phyloP scores from a whole-genome alignment of 2,329 filamentous ascomycete species.

The Aspergillus ustus region DNA sequence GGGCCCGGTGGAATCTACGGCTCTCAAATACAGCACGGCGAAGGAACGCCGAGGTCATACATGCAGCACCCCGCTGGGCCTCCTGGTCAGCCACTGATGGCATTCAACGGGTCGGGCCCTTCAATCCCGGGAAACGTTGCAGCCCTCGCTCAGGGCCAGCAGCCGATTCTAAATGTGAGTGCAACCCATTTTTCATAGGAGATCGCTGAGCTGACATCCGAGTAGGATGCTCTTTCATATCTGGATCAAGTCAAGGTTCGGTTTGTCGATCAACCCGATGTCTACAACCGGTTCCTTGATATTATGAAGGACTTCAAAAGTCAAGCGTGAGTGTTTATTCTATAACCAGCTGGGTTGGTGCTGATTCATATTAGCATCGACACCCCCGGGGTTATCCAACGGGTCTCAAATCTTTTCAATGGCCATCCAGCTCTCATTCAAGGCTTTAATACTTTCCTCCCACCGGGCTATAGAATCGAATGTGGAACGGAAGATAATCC shows the following conservation, averaged over 20 bases:
- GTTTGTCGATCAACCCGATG: slow-evolving; percentile 94
- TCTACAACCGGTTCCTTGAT: slow-evolving; percentile 95
- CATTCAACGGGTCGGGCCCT: slow-evolving; percentile 49
- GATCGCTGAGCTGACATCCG: slow-evolving; percentile 24
- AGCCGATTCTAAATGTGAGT: slow-evolving; percentile 75
- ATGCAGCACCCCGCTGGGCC: slow-evolving; percentile 66
- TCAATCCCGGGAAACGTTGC: slow-evolving; percentile 57
- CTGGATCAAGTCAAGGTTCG: slow-evolving; percentile 98
- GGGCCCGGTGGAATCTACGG: slow-evolving; percentile 71
- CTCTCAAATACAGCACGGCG: slow-evolving; percentile 65
- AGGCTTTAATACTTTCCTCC: slow-evolving; percentile 97
- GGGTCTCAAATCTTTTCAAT: slow-evolving; percentile 93
- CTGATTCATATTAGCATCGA: slow-evolving; percentile 68
- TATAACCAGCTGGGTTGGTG: slow-evolving; percentile 2
- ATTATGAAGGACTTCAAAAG: slow-evolving; percentile 99
- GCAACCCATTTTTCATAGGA: slow-evolving; percentile 9
- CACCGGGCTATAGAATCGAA: slow-evolving; percentile 94
- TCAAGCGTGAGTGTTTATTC: slow-evolving; percentile 71
- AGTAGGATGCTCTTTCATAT: slow-evolving; percentile 85
- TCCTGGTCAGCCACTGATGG: slow-evolving; percentile 58
- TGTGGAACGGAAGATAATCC: slow-evolving; percentile 93
- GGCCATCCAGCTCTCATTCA: slow-evolving; percentile 95
- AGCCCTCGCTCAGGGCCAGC: slow-evolving; percentile 74
- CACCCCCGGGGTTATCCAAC: slow-evolving; percentile 94
- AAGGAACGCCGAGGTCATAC: slow-evolving; percentile 59